These are phyloP conservation scores for Tetratostichococcus sp. DNA, from an alignment of 139 green algal genomes.

Conservation along the genomic window DNA sequence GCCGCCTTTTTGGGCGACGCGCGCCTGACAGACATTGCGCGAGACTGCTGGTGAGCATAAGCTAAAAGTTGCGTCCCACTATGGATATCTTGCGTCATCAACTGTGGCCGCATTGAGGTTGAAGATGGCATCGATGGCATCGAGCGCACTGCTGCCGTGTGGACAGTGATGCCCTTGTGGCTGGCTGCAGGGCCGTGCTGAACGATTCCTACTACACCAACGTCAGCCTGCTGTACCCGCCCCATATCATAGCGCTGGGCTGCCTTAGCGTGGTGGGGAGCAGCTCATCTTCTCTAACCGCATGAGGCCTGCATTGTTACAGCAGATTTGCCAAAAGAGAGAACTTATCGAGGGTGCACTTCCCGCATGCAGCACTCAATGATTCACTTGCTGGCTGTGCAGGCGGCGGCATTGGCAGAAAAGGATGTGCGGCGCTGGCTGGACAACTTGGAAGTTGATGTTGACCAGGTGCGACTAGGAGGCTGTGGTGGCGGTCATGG, in stretches of 20 bases:
- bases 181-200: slow-evolving; percentile 48
- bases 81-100: too few species aligned
- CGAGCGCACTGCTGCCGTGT: too few species aligned
- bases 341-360: neutral
- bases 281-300: too few species aligned
- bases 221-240: slow-evolving; percentile 52
- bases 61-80: neutral
- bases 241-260: slow-evolving; percentile 61
- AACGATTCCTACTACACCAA: slow-evolving; percentile 64
- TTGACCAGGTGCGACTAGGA: slow-evolving; percentile 33
- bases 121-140: too few species aligned
- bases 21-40: slow-evolving; percentile 25
- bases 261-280: slow-evolving; percentile 42
- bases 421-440: slow-evolving; percentile 37
- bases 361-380: neutral
- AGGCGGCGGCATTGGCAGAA: slow-evolving; percentile 28
- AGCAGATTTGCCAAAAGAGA: too few species aligned
- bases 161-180: too few species aligned
- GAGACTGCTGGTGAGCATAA: slow-evolving; percentile 29
- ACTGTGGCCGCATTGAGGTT: too few species aligned
- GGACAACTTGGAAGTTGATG: slow-evolving; percentile 22
- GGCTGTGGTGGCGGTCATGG: too few species aligned
- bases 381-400: neutral
- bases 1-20: slow-evolving; percentile 14
- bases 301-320: too few species aligned